Conservation (phyloP, 345 rosid genomes). For the Camelina laxa region DNA sequence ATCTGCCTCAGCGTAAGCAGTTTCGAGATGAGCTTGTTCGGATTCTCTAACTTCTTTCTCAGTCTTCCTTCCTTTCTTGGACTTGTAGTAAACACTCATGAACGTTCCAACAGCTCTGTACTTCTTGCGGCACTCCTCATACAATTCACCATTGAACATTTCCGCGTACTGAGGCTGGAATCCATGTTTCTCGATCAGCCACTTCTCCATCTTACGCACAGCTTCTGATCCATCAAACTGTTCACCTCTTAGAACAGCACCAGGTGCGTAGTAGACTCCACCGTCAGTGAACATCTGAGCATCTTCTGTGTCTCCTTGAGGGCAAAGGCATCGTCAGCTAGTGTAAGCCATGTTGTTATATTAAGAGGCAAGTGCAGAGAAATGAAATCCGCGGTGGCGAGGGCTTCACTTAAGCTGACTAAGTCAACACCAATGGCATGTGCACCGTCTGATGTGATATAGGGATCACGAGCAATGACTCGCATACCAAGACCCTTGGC, state of each 20-base stretch:
- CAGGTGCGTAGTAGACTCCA: slow-evolving; percentile 96
- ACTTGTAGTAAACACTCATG: slow-evolving; percentile 98
- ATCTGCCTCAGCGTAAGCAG: slow-evolving; percentile 47
- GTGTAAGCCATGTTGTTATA: too few species aligned
- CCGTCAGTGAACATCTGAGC: slow-evolving; percentile 98
- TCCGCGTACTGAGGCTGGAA: slow-evolving; percentile 98
- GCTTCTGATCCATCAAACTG: slow-evolving; percentile 85
- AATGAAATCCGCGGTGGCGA: too few species aligned
- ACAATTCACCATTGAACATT: slow-evolving; percentile 86
- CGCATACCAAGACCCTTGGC: too few species aligned
- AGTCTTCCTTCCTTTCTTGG: slow-evolving; percentile 97
- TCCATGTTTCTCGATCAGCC: slow-evolving; percentile 93
- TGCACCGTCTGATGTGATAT: too few species aligned
- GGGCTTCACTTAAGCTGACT: too few species aligned
- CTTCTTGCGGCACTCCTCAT: slow-evolving; percentile 84
- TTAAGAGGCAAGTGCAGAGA: too few species aligned
- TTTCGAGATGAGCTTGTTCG: slow-evolving; percentile 82
- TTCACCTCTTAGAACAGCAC: slow-evolving; percentile 92
- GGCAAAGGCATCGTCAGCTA: too few species aligned
- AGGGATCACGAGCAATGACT: too few species aligned
- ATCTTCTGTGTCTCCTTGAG: slow-evolving; percentile 88
- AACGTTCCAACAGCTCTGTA: slow-evolving; percentile 94
- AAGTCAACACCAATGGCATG: too few species aligned
- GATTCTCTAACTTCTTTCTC: slow-evolving; percentile 99
- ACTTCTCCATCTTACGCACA: slow-evolving; percentile 82